phyloP scores from a whole-genome alignment of 2,329 filamentous ascomycete species.

The Sclerotinia nivalis region DNA sequence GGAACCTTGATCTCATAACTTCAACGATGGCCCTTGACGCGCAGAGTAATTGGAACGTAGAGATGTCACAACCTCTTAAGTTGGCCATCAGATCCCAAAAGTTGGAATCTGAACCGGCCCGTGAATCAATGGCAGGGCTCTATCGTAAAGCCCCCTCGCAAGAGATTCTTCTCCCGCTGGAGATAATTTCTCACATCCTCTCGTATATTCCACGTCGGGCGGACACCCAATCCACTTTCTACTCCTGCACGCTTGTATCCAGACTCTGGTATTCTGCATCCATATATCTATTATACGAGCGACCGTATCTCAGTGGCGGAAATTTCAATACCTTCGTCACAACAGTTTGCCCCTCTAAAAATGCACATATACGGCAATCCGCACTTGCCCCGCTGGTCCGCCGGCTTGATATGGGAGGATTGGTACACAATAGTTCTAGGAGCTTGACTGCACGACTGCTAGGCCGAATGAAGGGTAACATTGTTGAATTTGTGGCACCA shows the following conservation, averaged over 20 bases:
- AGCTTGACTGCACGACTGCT: conserved; percentile 40
- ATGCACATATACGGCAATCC: conserved; percentile 41
- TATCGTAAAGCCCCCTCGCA: conserved; percentile 22
- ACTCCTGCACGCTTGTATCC: conserved; percentile 39
- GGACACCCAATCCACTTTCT: conserved; percentile 34
- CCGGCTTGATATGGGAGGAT: conserved; percentile 40
- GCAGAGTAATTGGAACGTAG: conserved; percentile 40
- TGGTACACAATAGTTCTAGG: conserved; percentile 40
- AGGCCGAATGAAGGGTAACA: conserved; percentile 40
- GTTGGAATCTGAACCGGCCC: background rate
- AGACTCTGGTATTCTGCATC: conserved; percentile 39
- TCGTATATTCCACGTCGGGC: conserved; percentile 34
- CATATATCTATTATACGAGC: conserved; percentile 36
- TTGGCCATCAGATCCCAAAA: conserved; percentile 20
- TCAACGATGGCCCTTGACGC: conserved; percentile 37
- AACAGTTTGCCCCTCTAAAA: conserved; percentile 42
- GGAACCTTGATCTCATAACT: background rate
- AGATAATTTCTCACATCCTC: conserved; percentile 40
- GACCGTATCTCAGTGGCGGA: conserved; percentile 35
- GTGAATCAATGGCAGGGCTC: background rate
- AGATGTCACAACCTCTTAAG: conserved; percentile 37
- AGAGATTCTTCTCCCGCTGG: conserved; percentile 38
- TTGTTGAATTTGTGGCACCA: conserved; percentile 41
- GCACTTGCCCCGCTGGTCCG: conserved; percentile 38
- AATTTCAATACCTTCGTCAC: conserved; percentile 40